These are phyloP conservation scores for Penicillium sumatraense DNA, from an alignment of 2,329 filamentous ascomycete species.

Conservation along the genomic window DNA sequence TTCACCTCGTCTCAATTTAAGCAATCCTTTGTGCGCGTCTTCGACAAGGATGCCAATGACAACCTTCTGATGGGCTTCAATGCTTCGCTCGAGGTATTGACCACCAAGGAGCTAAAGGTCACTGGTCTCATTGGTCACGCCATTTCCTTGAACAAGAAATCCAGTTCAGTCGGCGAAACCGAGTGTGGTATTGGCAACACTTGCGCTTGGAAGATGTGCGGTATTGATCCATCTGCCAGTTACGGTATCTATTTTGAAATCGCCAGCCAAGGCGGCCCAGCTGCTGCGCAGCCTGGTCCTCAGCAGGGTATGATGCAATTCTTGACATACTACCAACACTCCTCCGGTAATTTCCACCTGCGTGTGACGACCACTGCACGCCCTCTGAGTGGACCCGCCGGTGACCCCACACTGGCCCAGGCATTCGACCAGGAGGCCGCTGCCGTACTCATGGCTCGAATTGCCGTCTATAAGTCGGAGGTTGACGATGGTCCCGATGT, in stretches of 20 bases:
- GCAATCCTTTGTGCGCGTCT: slow-evolving; percentile 95
- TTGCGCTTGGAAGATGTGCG: slow-evolving; percentile 99
- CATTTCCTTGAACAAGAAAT: slow-evolving; percentile 97
- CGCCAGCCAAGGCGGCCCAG: slow-evolving; percentile 85
- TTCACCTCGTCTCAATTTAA: slow-evolving; percentile 99
- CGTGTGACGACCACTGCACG: slow-evolving; percentile 92
- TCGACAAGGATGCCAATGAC: slow-evolving; percentile 94
- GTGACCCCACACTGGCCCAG: slow-evolving; percentile 91
- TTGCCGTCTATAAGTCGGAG: slow-evolving; percentile 98
- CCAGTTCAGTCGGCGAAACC: slow-evolving; percentile 92
- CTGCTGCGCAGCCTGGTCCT: slow-evolving; percentile 81
- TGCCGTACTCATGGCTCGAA: slow-evolving; percentile 97
- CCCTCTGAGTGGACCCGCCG: slow-evolving; percentile 88
- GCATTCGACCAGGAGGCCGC: slow-evolving; percentile 98
- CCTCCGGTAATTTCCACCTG: slow-evolving; percentile 92
- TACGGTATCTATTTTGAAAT: slow-evolving; percentile 99
- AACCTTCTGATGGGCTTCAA: slow-evolving; percentile 99
- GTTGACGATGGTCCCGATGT: slow-evolving; percentile 99
- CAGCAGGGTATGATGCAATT: slow-evolving; percentile 98
- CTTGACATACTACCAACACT: slow-evolving; percentile 97
- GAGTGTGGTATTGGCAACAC: slow-evolving; percentile 99
- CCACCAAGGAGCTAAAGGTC: slow-evolving; percentile 97
- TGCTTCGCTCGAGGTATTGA: slow-evolving; percentile 90
- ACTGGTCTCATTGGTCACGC: slow-evolving; percentile 97
- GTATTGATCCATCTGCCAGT: slow-evolving; percentile 89